phyloP scores from a whole-genome alignment of 805 yeast species.

The Lipomyces sp. region DNA sequence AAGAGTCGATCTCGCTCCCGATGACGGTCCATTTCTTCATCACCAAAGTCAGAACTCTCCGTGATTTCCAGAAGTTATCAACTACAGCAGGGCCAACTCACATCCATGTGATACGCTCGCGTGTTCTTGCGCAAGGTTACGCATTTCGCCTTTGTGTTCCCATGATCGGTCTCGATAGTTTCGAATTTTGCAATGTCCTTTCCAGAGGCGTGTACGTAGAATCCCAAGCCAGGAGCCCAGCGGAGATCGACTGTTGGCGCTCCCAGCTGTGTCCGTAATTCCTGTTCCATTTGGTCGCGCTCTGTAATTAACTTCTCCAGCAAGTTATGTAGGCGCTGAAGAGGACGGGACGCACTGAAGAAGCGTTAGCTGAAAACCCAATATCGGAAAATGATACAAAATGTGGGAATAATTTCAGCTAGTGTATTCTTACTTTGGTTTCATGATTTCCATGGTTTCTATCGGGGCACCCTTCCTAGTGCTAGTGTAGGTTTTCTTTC shows the following conservation, averaged over 20 bases:
- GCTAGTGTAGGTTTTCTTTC: slow-evolving; percentile 18
- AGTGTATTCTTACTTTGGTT: slow-evolving; percentile 25
- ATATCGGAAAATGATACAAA: background rate
- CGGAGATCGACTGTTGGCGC: slow-evolving; percentile 39
- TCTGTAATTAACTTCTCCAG: slow-evolving; percentile 34
- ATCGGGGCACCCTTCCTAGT: slow-evolving; percentile 27
- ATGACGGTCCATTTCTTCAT: slow-evolving; percentile 47
- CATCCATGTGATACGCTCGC: slow-evolving; percentile 20
- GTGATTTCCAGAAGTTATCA: background rate
- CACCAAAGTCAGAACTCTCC: background rate
- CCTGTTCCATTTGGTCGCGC: slow-evolving; percentile 31
- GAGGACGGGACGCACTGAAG: slow-evolving; percentile 34
- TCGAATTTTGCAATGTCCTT: slow-evolving; percentile 19
- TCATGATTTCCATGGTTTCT: slow-evolving; percentile 32
- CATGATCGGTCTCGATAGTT: slow-evolving; percentile 9
- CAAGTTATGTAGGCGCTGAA: slow-evolving; percentile 40
- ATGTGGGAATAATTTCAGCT: background rate
- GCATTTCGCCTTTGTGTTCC: slow-evolving; percentile 13
- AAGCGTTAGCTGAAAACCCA: background rate
- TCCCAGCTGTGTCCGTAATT: slow-evolving; percentile 24
- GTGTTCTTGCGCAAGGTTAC: slow-evolving; percentile 13
- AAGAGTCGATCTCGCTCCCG: slow-evolving; percentile 47
- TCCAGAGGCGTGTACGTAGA: slow-evolving; percentile 48
- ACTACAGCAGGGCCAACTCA: background rate
- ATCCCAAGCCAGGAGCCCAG: slow-evolving; percentile 45